phyloP scores from a whole-genome alignment of 2,329 filamentous ascomycete species.

The Pseudogymnoascus sp. region DNA sequence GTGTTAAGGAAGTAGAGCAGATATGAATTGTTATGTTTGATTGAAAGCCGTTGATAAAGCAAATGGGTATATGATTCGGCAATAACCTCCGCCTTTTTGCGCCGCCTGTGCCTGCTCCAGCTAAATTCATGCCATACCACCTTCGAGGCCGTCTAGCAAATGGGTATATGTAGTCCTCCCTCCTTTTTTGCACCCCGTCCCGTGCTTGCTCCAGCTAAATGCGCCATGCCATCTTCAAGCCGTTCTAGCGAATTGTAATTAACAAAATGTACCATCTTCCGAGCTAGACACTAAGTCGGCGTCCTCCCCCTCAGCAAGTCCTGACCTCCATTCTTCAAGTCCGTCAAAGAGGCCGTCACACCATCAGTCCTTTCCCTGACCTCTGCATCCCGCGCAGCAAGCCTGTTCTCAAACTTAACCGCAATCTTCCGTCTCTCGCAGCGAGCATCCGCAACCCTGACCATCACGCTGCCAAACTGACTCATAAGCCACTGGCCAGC shows the following conservation, averaged over 20 bases:
- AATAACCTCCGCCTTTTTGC: neutral
- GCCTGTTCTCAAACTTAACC: slow-evolving; percentile 20
- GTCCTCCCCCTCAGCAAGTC: slow-evolving; percentile 11
- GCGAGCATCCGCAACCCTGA: slow-evolving; percentile 18
- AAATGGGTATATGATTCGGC: slow-evolving; percentile 18
- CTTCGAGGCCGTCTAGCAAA: neutral
- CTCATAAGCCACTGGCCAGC: slow-evolving; percentile 25
- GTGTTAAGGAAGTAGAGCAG: slow-evolving; percentile 29
- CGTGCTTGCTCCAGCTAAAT: neutral
- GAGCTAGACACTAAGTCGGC: neutral
- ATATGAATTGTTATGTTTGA: slow-evolving; percentile 14
- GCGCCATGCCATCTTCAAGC: neutral
- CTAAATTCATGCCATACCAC: neutral
- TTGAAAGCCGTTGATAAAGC: slow-evolving; percentile 12
- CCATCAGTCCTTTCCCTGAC: slow-evolving; percentile 19
- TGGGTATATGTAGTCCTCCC: neutral
- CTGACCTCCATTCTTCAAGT: slow-evolving; percentile 22
- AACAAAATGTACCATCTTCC: neutral
- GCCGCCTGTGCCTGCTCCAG: neutral
- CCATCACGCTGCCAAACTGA: slow-evolving; percentile 19
- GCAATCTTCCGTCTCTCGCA: slow-evolving; percentile 20
- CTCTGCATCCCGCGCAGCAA: slow-evolving; percentile 21
- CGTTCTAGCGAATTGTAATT: neutral
- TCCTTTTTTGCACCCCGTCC: neutral
- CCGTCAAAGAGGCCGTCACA: slow-evolving; percentile 19